Base-by-base conservation (phyloP, 2,329 filamentous ascomycete genomes). In the Trichoderma sp. region DNA sequence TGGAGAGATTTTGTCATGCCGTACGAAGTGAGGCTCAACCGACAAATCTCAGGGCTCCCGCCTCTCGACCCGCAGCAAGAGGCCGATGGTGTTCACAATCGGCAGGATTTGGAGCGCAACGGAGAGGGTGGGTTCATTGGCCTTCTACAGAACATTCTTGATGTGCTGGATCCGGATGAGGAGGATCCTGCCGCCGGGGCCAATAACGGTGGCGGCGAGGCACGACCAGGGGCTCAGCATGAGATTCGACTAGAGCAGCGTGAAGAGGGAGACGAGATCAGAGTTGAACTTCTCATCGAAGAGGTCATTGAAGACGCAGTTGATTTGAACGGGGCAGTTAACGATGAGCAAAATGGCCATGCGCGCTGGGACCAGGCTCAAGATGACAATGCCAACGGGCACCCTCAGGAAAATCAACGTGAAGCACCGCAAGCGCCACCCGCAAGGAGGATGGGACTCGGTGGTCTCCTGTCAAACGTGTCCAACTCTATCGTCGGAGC, bases 401-500 rank as follows among this genome's bases (percentile, higher is more conserved):
- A 71, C 7, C 76, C 79, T 71, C 78, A 77, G 3, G 76, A 79
- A 27, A 78, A 80, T 59, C 77, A 80, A 63, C 81, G 82, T 65
- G 83, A 84, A 71, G 83, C 79, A 31, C 83, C 83, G 0, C 81
- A 81, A 63, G 81, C 84, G 6, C 82, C 83, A 4, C 83, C 84
- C 0, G 82, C 82, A 18, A 80, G 80, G 11, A 79, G 82, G 4
- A 80, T 81, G 27, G 81, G 83, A 29, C 75, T 85, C 29, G 83
- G 83, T 59, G 80, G 79, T 16, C 82, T 85, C 18, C 79, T 89
- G 1, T 83, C 84, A 1, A 84, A 84, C 62, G 79, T 89, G 6
- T 85, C 88, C 38, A 88, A 89, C 80, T 85, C 86, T 53, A 83
- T 90, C 8, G 86, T 89, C 35, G 86, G 87, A 16, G 86, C 89